Evolutionary conservation across 352 stramenopile genomes (phyloP).

Genomic region (Globisporangium alternatum): DNA sequence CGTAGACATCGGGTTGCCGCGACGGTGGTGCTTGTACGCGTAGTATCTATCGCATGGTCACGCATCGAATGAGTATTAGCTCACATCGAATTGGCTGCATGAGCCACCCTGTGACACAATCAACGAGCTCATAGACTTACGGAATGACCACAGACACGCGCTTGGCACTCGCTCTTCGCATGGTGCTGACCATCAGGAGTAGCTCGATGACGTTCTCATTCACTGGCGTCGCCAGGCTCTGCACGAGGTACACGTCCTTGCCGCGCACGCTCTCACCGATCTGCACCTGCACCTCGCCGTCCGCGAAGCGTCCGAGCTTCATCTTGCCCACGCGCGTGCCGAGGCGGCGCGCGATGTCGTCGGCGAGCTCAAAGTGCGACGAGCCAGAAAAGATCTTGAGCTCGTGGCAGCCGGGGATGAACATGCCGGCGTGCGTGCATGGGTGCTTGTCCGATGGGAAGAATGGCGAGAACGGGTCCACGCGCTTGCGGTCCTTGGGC

Average conservation of each 20-base stretch:
- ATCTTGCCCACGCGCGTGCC: constrained; percentile 87
- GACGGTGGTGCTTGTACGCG: constrained; percentile 92
- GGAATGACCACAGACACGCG: constrained; percentile 93
- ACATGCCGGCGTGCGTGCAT: constrained; percentile 89
- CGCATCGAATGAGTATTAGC: background rate
- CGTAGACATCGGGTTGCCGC: constrained; percentile 78
- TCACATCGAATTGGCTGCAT: background rate
- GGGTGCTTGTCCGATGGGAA: constrained; percentile 90
- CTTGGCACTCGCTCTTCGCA: constrained; percentile 92
- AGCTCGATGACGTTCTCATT: constrained; percentile 96
- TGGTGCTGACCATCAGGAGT: constrained; percentile 93
- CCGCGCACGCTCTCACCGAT: constrained; percentile 91
- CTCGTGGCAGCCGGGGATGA: constrained; percentile 90
- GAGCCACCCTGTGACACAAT: background rate
- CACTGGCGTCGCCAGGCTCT: constrained; percentile 89
- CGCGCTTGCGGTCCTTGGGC: constrained; percentile 83
- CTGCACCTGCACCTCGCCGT: constrained; percentile 92
- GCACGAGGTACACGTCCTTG: constrained; percentile 94
- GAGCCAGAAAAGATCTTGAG: constrained; percentile 93
- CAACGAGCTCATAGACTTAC: constrained; percentile 35
- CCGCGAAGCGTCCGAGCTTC: constrained; percentile 88
- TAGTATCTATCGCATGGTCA: constrained; percentile 64
- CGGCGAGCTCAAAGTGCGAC: constrained; percentile 87
- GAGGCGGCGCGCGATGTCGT: constrained; percentile 87
- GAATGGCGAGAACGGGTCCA: constrained; percentile 87